Evolutionary conservation across 495 filamentous ascomycete genomes (phyloP).

Genomic region (Podospora conica): DNA sequence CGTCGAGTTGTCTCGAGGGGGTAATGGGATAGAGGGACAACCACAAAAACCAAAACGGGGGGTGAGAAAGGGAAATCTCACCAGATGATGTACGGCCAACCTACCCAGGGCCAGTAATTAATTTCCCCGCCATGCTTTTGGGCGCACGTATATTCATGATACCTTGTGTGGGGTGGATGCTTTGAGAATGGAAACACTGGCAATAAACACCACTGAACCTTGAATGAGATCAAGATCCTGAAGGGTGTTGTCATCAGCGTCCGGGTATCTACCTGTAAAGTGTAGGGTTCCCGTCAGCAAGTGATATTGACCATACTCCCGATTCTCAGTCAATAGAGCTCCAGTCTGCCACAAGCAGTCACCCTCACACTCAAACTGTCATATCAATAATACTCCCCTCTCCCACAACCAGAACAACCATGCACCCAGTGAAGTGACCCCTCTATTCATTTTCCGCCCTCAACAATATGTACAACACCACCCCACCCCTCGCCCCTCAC

Average conservation of each 20-base stretch:
- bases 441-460: constrained; percentile 1
- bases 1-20: not conserved
- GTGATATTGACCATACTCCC: not conserved
- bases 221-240: not conserved
- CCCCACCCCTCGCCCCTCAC: not conserved
- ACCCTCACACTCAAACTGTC: not conserved
- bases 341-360: not conserved
- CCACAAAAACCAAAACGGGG: not conserved
- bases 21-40: not conserved
- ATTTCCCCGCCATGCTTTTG: not conserved
- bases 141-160: not conserved
- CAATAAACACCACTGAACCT: not conserved
- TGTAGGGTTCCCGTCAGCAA: not conserved
- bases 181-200: not conserved
- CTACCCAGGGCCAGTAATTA: not conserved
- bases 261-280: not conserved
- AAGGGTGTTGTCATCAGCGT: not conserved
- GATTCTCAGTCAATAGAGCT: not conserved
- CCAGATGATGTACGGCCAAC: not conserved
- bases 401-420: not conserved
- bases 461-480: constrained; percentile 20
- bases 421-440: not conserved
- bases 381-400: not conserved
- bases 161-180: not conserved
- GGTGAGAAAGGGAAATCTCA: not conserved